phyloP scores from a whole-genome alignment of 495 filamentous ascomycete genomes.

The Astrothelium subdiscretum region DNA sequence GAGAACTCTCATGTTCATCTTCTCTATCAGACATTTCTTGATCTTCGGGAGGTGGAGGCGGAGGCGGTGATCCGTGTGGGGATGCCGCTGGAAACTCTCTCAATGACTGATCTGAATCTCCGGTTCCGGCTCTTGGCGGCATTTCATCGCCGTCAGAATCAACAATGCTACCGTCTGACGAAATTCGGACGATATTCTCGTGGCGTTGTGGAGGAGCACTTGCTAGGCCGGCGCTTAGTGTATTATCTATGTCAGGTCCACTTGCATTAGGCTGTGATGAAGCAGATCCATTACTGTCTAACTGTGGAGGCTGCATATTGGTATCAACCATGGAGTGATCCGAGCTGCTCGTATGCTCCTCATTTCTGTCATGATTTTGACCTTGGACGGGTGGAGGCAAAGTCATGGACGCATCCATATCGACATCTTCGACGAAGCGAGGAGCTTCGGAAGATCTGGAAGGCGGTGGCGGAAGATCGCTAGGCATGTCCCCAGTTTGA shows the following conservation, averaged over 20 bases:
- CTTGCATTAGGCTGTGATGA: background rate
- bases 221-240: background rate
- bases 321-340: background rate
- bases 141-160: background rate
- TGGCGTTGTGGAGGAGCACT: background rate
- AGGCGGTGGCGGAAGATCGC: constrained; percentile 14
- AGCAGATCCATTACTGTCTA: background rate
- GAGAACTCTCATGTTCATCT: background rate
- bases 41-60: constrained; percentile 4
- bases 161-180: constrained; percentile 6
- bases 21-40: constrained; percentile 11
- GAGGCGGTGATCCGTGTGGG: background rate
- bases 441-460: background rate
- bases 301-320: background rate
- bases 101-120: background rate
- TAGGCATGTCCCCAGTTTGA: background rate
- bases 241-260: background rate
- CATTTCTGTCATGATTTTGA: constrained; percentile 25
- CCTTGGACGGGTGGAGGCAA: constrained; percentile 12
- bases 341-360: constrained; percentile 7
- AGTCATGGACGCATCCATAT: constrained; percentile 22
- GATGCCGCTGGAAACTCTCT: background rate
- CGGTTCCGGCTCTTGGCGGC: background rate
- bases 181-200: constrained; percentile 1
- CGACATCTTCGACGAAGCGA: constrained; percentile 11